Conservation (phyloP, 331 rosid genomes). For the Malus hybrid region DNA sequence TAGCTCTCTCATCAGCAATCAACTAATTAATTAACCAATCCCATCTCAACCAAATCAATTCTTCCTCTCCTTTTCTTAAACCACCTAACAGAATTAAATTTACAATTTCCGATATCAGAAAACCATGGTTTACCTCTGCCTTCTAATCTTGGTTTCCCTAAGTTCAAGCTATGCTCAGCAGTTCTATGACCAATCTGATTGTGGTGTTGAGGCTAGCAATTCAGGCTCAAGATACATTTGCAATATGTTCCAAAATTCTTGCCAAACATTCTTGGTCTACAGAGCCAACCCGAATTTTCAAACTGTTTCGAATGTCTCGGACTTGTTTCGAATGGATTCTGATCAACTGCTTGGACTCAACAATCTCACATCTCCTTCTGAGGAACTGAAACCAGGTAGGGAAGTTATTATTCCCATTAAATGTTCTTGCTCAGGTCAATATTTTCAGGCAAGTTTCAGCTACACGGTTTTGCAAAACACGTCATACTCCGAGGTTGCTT, state of each 20-base stretch:
- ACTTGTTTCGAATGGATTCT: conserved; percentile 22
- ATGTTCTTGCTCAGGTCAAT: conserved; percentile 41
- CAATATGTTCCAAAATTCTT: conserved; percentile 31
- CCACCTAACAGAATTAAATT: neutral
- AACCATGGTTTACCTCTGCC: conserved; percentile 30
- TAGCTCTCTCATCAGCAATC: neutral
- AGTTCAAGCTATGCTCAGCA: conserved; percentile 32
- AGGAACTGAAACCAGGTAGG: conserved; percentile 31
- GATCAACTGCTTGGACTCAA: conserved; percentile 25
- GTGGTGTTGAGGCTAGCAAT: conserved; percentile 13
- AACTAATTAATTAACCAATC: neutral
- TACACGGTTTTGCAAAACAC: conserved; percentile 22
- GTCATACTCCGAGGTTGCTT: conserved; percentile 37
- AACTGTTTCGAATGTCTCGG: conserved; percentile 31
- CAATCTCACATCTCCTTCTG: conserved; percentile 30
- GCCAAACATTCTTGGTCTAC: conserved; percentile 54
- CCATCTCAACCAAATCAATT: neutral
- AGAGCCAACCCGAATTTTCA: conserved; percentile 37
- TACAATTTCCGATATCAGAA: neutral
- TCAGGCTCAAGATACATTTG: conserved; percentile 51
- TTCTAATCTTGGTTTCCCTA: conserved; percentile 29
- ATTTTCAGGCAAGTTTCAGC: conserved; percentile 32
- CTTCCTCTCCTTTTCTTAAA: neutral
- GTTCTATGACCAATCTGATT: conserved; percentile 27
- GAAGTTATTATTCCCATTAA: conserved; percentile 54